Base-by-base conservation (phyloP, 495 filamentous ascomycete genomes). In the Xylaria bambusicola region DNA sequence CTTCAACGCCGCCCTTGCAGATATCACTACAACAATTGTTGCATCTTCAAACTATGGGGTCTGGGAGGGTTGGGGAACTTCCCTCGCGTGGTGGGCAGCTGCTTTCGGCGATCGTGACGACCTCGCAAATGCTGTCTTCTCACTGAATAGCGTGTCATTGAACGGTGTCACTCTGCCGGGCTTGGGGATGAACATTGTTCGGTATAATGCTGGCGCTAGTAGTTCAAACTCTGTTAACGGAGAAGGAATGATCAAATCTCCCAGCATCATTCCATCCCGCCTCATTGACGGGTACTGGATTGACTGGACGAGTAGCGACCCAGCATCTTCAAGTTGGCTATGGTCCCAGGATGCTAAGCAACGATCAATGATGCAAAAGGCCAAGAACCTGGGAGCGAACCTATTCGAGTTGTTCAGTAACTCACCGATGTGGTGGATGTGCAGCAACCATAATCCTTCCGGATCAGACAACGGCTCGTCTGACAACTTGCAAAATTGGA, bases 401-500 rank as follows among this genome's bases (percentile, higher is more conserved):
- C 58, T 64, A 0, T 69, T 76, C 46, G 73, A 76, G 64, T 57
- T 76, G 3, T 76, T 76, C 60, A 73, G 70, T 40, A 75, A 75
- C 53, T 73, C 70, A 9, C 73, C 73, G 10, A 69, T 73, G 66
- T 76, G 73, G 73, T 75, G 73, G 73, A 73, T 71, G 73, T 66
- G 61, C 52, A 63, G 55, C 42, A 75, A 75, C 56, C 69, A 75
- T 60, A 75, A 75, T 52, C 73, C 73, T 6, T 62, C 66, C 17
- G 73, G 73, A 6, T 66, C 68, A 21, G 62, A 72, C 41, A 53
- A 63, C 46, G 71, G 71, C 35, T 53, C 50, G 7, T 44, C 29
- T 0, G 66, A 74, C 46, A 75, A 76, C 51, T 54, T 76, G 29
- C 73, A 76, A 23, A 62, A 56, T 6, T 75, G 73, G 73, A 75